phyloP scores from a whole-genome alignment of 768 basidiomycete genomes.

The Hygrocybe punicea region DNA sequence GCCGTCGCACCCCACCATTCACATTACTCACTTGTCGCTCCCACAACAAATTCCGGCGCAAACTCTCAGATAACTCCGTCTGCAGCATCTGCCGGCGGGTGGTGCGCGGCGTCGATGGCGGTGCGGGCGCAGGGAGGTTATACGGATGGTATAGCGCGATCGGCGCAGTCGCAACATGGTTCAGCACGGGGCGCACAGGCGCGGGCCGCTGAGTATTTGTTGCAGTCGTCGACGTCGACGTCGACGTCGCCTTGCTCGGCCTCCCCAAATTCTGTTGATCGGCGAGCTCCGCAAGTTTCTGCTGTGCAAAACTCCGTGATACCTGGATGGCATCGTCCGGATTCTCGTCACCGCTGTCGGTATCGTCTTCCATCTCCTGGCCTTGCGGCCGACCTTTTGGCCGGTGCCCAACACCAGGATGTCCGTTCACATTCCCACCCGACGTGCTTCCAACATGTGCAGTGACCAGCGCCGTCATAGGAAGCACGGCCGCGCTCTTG shows the following conservation, averaged over 20 bases:
- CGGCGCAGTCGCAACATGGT: conserved; percentile 39
- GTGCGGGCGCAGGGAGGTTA: conserved; percentile 61
- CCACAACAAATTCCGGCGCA: conserved; percentile 79
- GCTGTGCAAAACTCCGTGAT: conserved; percentile 66
- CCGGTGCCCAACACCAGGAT: conserved; percentile 43
- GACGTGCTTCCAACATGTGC: conserved; percentile 16
- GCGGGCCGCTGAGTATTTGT: neutral
- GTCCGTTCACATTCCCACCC: neutral
- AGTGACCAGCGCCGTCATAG: conserved; percentile 51
- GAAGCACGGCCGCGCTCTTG: conserved; percentile 59
- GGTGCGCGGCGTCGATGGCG: conserved; percentile 80
- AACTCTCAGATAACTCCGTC: conserved; percentile 80
- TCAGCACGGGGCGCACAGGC: neutral
- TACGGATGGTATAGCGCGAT: conserved; percentile 66
- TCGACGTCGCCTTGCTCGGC: conserved; percentile 19
- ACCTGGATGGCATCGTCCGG: conserved; percentile 48
- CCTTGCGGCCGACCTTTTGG: conserved; percentile 64
- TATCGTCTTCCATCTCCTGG: conserved; percentile 67
- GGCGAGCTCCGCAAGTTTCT: conserved; percentile 53
- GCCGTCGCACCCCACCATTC: conserved; percentile 38
- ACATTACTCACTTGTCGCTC: conserved; percentile 63
- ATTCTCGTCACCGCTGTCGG: conserved; percentile 47
- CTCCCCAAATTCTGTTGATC: no score
- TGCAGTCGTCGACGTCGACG: neutral
- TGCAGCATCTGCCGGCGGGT: conserved; percentile 81